Evolutionary conservation across 805 yeast species (phyloP).

Genomic region (Yarrowia deformans): DNA sequence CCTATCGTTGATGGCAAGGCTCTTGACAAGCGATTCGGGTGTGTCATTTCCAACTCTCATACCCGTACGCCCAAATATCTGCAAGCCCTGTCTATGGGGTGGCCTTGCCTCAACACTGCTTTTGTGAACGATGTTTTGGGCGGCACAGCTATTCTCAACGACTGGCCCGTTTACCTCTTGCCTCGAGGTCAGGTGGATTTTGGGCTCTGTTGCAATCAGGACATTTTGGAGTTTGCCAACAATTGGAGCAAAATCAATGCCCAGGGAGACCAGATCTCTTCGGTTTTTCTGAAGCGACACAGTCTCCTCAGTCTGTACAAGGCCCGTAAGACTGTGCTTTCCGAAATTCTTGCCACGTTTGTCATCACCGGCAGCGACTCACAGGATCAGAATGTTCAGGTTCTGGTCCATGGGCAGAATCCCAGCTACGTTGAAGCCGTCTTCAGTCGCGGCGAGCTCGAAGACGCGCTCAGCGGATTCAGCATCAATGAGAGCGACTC

Average conservation of each 20-base stretch:
- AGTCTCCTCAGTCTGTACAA: constrained; percentile 13
- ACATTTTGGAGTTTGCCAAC: constrained; percentile 14
- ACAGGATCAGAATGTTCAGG: constrained; percentile 16
- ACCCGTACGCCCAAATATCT: constrained; percentile 30
- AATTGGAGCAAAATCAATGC: constrained; percentile 6
- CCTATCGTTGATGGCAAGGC: constrained; percentile 7
- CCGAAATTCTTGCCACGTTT: constrained; percentile 19
- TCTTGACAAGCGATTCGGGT: constrained; percentile 8
- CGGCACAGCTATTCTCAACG: constrained; percentile 22
- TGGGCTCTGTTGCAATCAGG: constrained; percentile 28
- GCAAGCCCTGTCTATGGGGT: constrained; percentile 29
- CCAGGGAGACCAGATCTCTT: neutral
- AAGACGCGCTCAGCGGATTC: constrained; percentile 6
- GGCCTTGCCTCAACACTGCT: constrained; percentile 26
- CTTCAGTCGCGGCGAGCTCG: constrained; percentile 20
- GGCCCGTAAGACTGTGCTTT: constrained; percentile 15
- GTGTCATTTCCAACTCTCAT: constrained; percentile 33
- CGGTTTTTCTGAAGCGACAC: constrained; percentile 17
- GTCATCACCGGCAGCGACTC: constrained; percentile 17
- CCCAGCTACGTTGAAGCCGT: constrained; percentile 22
- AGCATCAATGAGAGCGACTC: neutral
- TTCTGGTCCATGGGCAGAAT: constrained; percentile 20
- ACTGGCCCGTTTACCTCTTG: constrained; percentile 12
- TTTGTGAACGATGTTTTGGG: constrained; percentile 22
- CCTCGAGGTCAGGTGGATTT: constrained; percentile 23